These are phyloP conservation scores for Podaxis sp. DNA, from an alignment of 768 basidiomycete species.

Conservation along the genomic window DNA sequence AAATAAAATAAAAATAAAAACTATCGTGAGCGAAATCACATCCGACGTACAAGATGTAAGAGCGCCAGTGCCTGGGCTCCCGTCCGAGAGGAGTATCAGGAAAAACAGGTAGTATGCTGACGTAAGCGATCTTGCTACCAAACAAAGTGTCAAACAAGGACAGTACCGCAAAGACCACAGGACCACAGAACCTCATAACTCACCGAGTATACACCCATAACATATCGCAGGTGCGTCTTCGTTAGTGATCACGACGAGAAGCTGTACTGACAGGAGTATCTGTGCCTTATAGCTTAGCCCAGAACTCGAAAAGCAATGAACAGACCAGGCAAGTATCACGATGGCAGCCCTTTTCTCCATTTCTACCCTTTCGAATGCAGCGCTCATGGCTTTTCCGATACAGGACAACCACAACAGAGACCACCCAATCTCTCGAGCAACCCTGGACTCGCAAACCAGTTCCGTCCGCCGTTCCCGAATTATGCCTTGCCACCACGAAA, in stretches of 20 bases:
- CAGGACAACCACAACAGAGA: constrained; percentile 81
- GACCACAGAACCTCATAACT: constrained; percentile 16
- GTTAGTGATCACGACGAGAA: neutral
- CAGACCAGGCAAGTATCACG: constrained; percentile 49
- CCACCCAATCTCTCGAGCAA: constrained; percentile 73
- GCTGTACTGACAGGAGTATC: neutral
- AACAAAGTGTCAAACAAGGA: constrained; percentile 44
- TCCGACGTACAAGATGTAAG: too few species aligned
- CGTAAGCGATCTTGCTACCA: constrained; percentile 25
- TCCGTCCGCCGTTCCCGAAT: constrained; percentile 51
- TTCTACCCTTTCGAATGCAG: constrained; percentile 12
- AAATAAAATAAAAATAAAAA: too few species aligned
- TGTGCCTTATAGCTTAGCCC: neutral
- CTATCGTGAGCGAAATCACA: too few species aligned
- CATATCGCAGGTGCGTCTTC: constrained; percentile 21
- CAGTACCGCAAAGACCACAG: constrained; percentile 13
- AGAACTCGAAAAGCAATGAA: constrained; percentile 47
- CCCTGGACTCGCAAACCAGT: constrained; percentile 60
- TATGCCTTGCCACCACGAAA: constrained; percentile 65
- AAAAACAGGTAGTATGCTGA: constrained; percentile 15
- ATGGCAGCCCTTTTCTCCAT: constrained; percentile 10
- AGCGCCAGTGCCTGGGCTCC: too few species aligned
- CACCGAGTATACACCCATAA: constrained; percentile 21
- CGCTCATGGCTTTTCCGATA: constrained; percentile 24
- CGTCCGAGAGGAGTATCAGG: neutral